A percentile compares a stretch with the other conserved stretches of the same genome.
phyloP scores from a whole-genome alignment of 108 stramenopile genomes.

The Nannochloropsis oceanica region DNA sequence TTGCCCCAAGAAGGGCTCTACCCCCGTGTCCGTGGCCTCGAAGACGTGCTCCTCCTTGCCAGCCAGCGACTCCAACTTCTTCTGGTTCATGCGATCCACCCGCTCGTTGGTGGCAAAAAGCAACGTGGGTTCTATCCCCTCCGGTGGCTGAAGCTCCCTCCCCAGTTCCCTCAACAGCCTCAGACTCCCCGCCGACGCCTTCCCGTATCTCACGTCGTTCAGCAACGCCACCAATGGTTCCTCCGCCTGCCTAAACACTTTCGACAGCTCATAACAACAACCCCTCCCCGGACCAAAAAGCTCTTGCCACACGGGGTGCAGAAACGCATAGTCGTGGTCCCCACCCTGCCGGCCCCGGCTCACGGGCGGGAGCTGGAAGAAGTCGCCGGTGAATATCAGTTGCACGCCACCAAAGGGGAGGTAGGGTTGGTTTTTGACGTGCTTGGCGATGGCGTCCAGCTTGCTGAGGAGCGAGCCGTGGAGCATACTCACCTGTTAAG shows the following conservation, averaged over 20 bases:
- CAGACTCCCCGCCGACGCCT: not conserved
- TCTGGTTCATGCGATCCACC: conserved; percentile 8
- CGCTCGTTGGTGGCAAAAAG: conserved; percentile 1
- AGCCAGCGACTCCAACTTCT: not conserved
- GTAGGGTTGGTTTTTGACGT: not conserved
- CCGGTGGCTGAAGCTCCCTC: not conserved
- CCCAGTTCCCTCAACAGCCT: not conserved
- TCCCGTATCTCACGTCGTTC: not conserved
- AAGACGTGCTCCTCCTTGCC: not conserved
- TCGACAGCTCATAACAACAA: not conserved
- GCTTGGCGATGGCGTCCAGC: not conserved
- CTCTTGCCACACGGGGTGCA: not conserved
- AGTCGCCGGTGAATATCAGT: conserved; percentile 21
- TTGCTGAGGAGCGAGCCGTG: not conserved
- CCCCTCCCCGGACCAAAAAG: not conserved
- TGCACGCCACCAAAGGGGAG: conserved; percentile 23
- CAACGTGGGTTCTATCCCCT: conserved; percentile 7
- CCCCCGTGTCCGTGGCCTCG: not conserved
- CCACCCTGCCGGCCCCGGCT: not conserved
- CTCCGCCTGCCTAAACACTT: conserved; percentile 1
- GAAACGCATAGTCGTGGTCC: not conserved
- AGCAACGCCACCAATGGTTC: not conserved
- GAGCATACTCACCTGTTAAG: conserved; percentile 19
- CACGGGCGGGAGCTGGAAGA: conserved; percentile 23
- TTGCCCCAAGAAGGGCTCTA: not conserved